phyloP scores from a whole-genome alignment of 441 rosid species.

The Arabidopsis hybrid region DNA sequence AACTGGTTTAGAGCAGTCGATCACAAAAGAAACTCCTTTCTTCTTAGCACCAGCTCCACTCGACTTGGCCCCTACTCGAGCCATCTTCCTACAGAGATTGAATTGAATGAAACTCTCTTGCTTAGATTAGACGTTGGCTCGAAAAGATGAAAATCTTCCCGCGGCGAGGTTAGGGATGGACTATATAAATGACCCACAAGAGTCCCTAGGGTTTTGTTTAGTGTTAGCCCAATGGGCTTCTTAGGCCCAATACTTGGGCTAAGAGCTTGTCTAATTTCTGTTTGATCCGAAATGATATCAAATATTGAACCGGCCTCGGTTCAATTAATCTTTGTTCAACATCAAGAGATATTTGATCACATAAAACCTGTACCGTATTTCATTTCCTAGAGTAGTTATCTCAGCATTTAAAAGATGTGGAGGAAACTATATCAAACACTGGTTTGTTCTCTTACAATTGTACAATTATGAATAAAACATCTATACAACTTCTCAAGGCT shows the following conservation, averaged over 20 bases:
- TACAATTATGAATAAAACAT: not conserved
- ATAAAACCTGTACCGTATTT: too few relatives aligned
- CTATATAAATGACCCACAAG: conserved; percentile 18
- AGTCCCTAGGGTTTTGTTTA: conserved; percentile 10
- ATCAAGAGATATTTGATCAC: too few relatives aligned
- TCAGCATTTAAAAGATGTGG: not conserved
- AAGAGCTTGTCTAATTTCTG: not conserved
- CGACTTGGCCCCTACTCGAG: conserved; percentile 53
- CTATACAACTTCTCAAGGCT: not conserved
- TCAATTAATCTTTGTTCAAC: too few relatives aligned
- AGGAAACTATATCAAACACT: not conserved
- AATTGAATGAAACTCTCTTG: not conserved
- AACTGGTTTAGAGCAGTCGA: conserved; percentile 90
- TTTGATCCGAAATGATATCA: not conserved
- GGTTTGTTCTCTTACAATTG: not conserved
- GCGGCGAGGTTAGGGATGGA: not conserved
- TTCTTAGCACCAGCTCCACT: conserved; percentile 71
- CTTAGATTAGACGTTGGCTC: not conserved
- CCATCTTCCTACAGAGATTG: conserved; percentile 43
- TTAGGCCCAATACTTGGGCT: not conserved
- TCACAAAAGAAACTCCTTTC: conserved; percentile 71
- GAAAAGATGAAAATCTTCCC: not conserved
- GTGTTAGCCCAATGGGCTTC: not conserved
- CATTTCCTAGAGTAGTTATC: not conserved
- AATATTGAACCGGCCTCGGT: too few relatives aligned